Evolutionary conservation across 2,329 filamentous ascomycete species (phyloP).

Genomic region (Niveomyces coronatus): DNA sequence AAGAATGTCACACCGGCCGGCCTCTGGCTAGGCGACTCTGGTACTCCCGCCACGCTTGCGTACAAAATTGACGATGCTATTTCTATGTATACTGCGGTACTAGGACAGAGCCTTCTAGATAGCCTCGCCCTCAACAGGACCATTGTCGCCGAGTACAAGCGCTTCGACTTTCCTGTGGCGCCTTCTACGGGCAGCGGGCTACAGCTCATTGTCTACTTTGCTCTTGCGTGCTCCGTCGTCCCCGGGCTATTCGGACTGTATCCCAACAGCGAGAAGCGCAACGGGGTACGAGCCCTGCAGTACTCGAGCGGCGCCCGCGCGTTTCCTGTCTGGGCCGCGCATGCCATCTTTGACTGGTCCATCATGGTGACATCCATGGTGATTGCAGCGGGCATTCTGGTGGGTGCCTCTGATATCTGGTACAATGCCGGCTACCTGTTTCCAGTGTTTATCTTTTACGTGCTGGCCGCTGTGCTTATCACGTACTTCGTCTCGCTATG

Average conservation of each 20-base stretch:
- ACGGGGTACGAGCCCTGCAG: conserved; percentile 67
- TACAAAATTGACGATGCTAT: conserved; percentile 52
- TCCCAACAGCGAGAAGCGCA: conserved; percentile 64
- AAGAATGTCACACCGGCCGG: conserved; percentile 64
- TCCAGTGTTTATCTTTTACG: conserved; percentile 65
- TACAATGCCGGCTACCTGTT: conserved; percentile 70
- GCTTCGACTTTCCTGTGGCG: conserved; percentile 61
- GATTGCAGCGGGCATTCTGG: conserved; percentile 57
- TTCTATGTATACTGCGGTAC: conserved; percentile 39
- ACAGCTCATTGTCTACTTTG: conserved; percentile 68
- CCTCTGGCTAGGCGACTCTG: conserved; percentile 56
- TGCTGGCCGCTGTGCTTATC: conserved; percentile 59
- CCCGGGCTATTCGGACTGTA: conserved; percentile 78
- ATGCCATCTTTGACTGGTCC: conserved; percentile 62
- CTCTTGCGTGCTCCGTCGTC: conserved; percentile 63
- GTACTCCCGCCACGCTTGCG: conserved; percentile 50
- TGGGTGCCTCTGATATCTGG: conserved; percentile 51
- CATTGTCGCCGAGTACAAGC: conserved; percentile 58
- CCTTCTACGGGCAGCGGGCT: conserved; percentile 58
- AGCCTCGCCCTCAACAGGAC: conserved; percentile 51
- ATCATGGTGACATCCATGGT: conserved; percentile 55
- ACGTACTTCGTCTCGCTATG: conserved; percentile 71
- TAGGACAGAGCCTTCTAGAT: conserved; percentile 51
- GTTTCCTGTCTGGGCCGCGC: conserved; percentile 69
- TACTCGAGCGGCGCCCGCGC: conserved; percentile 80